Base-by-base conservation (phyloP, 2,329 filamentous ascomycete species). In the Cladosporium oxysporum region DNA sequence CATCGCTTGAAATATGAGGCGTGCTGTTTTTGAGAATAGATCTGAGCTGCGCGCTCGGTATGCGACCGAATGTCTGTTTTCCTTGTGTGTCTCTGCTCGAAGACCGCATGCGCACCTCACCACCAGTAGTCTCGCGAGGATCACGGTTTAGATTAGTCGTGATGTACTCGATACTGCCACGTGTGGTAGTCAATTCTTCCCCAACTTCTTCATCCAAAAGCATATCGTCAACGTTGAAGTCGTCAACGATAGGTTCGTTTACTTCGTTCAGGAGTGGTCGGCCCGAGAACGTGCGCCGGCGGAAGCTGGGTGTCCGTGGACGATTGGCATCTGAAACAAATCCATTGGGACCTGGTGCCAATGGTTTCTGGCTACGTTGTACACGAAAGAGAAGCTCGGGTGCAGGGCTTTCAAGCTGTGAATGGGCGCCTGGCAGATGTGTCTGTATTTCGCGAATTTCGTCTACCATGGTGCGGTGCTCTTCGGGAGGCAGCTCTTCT, bases 21-120 rank as follows among this genome's bases (percentile, higher is more conserved):
- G 66, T 66, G 55, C 58, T 67, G 58, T 68, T 67, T 49, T 73
- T 70, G 11, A 75, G 68, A 37, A 74, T 74, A 2, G 73, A 75
- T 57, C 67, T 68, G 28, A 66, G 67, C 16, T 60, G 55, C 1
- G 18, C 23, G 50, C 26, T 57, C 18, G 33, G 41, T 21, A 7
- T 26, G 8, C 31, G n/a, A 41, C 31, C 12, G 31, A 41, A 18
- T 21, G n/a, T 37, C 14, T 58, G 53, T 14, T 58, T 21, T 8
- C 11, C 29, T n/a, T 7, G 18, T 21, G 7, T 21, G n/a, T 16
- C 18, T 21, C 14, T 16, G 33, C 12, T 41, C 18, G 21, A 16
- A 8, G 33, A 23, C 18, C 21, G 55, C 31, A 33, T n/a, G 26
- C 4, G 35, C 16, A 37, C 12, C 14, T 21, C 41, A n/a, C 2